A percentile compares a stretch with the other conserved stretches of the same genome.
phyloP scores from a whole-genome alignment of 495 filamentous ascomycete genomes.

The Aspergillus nidulans region DNA sequence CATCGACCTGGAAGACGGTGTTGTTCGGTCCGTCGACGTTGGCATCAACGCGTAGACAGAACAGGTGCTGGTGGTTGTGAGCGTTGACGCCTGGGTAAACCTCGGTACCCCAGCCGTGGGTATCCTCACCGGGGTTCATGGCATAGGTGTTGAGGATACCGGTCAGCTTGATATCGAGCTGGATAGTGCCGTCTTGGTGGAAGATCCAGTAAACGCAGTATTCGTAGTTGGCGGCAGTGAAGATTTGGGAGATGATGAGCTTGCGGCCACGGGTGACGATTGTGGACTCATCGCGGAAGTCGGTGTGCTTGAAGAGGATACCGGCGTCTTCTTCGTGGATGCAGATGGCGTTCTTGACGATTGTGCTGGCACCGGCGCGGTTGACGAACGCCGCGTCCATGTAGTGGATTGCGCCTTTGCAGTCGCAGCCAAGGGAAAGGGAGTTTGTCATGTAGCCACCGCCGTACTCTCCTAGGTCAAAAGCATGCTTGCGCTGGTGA shows the following conservation, averaged over 20 bases:
- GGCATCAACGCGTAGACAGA: constrained; percentile 86
- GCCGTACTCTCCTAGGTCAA: constrained; percentile 91
- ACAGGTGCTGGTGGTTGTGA: constrained; percentile 90
- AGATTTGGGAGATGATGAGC: constrained; percentile 85
- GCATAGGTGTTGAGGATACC: constrained; percentile 93
- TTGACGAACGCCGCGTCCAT: constrained; percentile 83
- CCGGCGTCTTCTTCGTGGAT: constrained; percentile 95
- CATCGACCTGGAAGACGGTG: constrained; percentile 81
- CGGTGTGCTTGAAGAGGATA: constrained; percentile 93
- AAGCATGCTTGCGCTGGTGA: constrained; percentile 91
- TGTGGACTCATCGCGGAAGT: constrained; percentile 86
- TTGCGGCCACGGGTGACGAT: constrained; percentile 86
- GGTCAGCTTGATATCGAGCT: constrained; percentile 92
- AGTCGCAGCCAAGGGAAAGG: constrained; percentile 84
- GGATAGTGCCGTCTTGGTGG: constrained; percentile 89
- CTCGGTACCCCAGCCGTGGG: constrained; percentile 85
- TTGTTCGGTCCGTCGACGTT: constrained; percentile 86
- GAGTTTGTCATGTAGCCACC: constrained; percentile 96
- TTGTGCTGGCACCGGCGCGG: constrained; percentile 65
- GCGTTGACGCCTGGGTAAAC: constrained; percentile 83
- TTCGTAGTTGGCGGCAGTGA: constrained; percentile 97
- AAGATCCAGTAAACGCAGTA: constrained; percentile 95
- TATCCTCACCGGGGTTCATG: constrained; percentile 79
- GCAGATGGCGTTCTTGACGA: constrained; percentile 94
- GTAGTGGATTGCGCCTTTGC: constrained; percentile 93